Evolutionary conservation across 805 yeast genomes (phyloP), one percentile per base, ranked within the genome.

Genomic region (Kodamaea leandrae): DNA sequence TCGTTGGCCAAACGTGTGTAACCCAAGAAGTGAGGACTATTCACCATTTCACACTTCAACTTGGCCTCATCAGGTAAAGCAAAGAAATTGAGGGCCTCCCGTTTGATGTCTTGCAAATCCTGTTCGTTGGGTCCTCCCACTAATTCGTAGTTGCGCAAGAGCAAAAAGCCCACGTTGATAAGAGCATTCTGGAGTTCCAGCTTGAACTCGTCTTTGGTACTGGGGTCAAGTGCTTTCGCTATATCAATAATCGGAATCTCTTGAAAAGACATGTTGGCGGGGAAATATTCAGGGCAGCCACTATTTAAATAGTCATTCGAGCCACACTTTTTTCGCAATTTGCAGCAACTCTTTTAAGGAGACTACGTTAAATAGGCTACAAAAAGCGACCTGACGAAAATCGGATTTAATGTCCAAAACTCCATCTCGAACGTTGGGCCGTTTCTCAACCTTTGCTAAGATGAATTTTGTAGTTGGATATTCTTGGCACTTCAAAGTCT

Each of bases 11-110:
- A 60, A 26, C 70, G 60, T 21, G 78, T 72, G 63, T 72, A 81
- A 4, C 82, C 86, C 51, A 72, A 67, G 48, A 80, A 79, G 49
- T 79, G 82, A 4, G 79, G 78, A 46, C 75, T 76, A 48, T 68
- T 64, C 35, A 64, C 71, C 85, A 75, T 78, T 33, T 72, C 82
- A 42, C 70, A 66, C 33, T 61, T 52, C 26, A 50, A 59, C 55
- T 77, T 77, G 47, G 68, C 70, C 14, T 66, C 64, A 17, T 61
- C 60, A 1, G 81, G 77, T 21, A 76, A 57, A 0, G 61, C 67
- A 50, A 79, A 79, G 43, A 76, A 69, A 5, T 61, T 55, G 8
- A 61, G 53, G 0, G 77, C 57, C 42, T 72, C 64, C n/a, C 50
- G 50, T 42, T 64, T 62, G 29, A 78, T 61, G 9, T 54, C 54